Conservation (phyloP, 139 green algal genomes). For the Chlamydomonas sp. region DNA sequence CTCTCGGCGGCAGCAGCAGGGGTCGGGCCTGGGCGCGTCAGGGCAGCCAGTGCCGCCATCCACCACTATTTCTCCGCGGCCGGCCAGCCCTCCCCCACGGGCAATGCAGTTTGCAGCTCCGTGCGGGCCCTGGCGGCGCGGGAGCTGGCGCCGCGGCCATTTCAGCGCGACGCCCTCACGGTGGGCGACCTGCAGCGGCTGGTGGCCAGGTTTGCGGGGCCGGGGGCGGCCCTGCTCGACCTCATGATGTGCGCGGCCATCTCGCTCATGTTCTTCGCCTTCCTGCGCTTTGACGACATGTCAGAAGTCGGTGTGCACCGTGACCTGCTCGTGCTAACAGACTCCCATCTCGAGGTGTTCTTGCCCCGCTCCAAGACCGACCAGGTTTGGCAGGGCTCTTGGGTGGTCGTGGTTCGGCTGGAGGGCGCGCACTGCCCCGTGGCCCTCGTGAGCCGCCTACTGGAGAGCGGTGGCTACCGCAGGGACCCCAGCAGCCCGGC, state of each 20-base stretch:
- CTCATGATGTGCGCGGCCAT: not conserved
- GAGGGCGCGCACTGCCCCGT: conserved; percentile 9
- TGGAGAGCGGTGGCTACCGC: not conserved
- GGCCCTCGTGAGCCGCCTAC: not conserved
- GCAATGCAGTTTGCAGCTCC: not conserved
- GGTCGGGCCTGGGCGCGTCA: not conserved
- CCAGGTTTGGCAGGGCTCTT: not conserved
- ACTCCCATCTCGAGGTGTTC: conserved; percentile 2
- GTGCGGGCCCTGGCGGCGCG: not conserved
- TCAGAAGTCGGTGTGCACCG: not conserved
- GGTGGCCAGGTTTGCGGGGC: not conserved
- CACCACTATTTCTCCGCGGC: not conserved
- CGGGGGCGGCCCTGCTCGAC: not conserved
- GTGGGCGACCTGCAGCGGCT: not conserved
- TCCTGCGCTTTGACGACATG: conserved; percentile 24
- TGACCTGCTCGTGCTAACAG: conserved; percentile 6
- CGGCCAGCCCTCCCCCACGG: not conserved
- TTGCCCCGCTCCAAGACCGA: conserved; percentile 20
- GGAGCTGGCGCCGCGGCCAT: not conserved
- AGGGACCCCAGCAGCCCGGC: not conserved
- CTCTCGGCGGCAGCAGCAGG: not conserved
- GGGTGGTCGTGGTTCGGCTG: not conserved
- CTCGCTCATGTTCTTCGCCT: conserved; percentile 8
- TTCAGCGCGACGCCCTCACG: not conserved
- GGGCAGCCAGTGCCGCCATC: not conserved